phyloP scores from a whole-genome alignment of 495 filamentous ascomycete genomes.

The Talaromyces borbonicus region DNA sequence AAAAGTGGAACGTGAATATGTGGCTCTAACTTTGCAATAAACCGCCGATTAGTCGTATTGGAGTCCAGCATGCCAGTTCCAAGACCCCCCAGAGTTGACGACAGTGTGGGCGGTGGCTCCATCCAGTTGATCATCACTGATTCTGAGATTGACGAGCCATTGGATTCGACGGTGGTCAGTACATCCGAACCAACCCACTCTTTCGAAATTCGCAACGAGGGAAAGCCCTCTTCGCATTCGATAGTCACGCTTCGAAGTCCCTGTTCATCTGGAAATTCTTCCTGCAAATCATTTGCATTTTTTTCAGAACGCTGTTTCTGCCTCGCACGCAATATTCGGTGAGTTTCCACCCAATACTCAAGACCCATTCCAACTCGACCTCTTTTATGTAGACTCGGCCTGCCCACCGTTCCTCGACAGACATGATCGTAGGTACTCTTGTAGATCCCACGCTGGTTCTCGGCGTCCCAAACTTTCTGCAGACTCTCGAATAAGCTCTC shows the following conservation, averaged over 20 bases:
- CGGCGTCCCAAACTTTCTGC: slow-evolving; percentile 44
- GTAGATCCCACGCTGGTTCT: slow-evolving; percentile 36
- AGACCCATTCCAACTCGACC: slow-evolving; percentile 64
- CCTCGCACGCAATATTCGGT: slow-evolving; percentile 35
- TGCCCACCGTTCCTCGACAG: slow-evolving; percentile 51
- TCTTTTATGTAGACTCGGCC: slow-evolving; percentile 66
- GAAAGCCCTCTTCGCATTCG: slow-evolving; percentile 41
- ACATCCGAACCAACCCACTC: slow-evolving; percentile 31
- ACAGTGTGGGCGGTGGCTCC: slow-evolving; percentile 41
- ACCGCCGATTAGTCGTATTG: slow-evolving; percentile 60
- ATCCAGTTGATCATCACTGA: slow-evolving; percentile 29
- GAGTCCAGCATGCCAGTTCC: slow-evolving; percentile 35
- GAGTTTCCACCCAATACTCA: slow-evolving; percentile 75
- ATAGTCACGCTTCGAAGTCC: slow-evolving; percentile 29
- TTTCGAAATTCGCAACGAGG: slow-evolving; percentile 37
- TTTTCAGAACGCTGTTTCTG: slow-evolving; percentile 22
- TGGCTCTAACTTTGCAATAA: slow-evolving; percentile 76
- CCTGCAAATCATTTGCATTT: slow-evolving; percentile 26
- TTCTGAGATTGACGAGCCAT: slow-evolving; percentile 13
- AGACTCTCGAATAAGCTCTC: slow-evolving; percentile 69
- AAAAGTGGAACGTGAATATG: slow-evolving; percentile 64
- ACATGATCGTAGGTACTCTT: slow-evolving; percentile 40
- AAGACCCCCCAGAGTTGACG: slow-evolving; percentile 24
- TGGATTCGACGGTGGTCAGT: slow-evolving; percentile 20
- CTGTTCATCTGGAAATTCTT: slow-evolving; percentile 8